Percentiles rank a stretch among this genome's conserved stretches.
Evolutionary conservation across 1,284 basidiomycete genomes (phyloP).

Genomic region (Ceratobasidium sp.): DNA sequence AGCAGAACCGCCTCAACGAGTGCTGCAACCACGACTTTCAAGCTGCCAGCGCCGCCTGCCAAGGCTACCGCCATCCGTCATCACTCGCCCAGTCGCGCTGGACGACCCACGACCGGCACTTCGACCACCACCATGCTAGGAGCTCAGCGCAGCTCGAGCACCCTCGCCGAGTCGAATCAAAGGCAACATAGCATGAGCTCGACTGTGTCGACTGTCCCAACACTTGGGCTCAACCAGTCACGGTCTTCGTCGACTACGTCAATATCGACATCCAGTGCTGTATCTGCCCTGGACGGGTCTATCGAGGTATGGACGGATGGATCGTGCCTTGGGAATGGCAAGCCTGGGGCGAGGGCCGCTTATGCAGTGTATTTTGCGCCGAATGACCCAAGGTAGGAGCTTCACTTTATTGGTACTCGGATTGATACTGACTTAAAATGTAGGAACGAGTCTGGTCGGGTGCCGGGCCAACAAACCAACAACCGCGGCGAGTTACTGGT

Average conservation of each 20-base stretch:
- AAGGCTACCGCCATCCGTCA: background rate
- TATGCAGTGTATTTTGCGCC: slow-evolving; percentile 81
- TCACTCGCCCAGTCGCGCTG: slow-evolving; percentile 1
- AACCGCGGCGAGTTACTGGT: slow-evolving; percentile 88
- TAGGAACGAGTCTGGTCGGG: slow-evolving; percentile 80
- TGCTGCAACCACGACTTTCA: background rate
- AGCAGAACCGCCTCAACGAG: background rate
- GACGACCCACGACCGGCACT: background rate
- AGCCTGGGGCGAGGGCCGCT: slow-evolving; percentile 67
- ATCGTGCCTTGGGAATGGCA: slow-evolving; percentile 80
- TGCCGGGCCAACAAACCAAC: slow-evolving; percentile 86
- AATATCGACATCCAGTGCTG: slow-evolving; percentile 43
- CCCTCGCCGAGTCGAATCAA: background rate
- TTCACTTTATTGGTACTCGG: background rate
- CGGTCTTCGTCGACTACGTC: background rate
- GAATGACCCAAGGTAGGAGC: slow-evolving; percentile 65
- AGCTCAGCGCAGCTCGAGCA: background rate
- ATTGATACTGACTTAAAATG: background rate
- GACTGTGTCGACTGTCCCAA: no score
- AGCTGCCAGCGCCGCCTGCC: background rate
- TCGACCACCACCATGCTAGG: background rate
- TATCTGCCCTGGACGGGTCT: slow-evolving; percentile 49
- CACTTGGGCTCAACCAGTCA: no score
- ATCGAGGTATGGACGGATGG: slow-evolving; percentile 82
- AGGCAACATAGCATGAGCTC: no score